Conservation (phyloP, 169 alveolate genomes). For the Eimeria acervulina region DNA sequence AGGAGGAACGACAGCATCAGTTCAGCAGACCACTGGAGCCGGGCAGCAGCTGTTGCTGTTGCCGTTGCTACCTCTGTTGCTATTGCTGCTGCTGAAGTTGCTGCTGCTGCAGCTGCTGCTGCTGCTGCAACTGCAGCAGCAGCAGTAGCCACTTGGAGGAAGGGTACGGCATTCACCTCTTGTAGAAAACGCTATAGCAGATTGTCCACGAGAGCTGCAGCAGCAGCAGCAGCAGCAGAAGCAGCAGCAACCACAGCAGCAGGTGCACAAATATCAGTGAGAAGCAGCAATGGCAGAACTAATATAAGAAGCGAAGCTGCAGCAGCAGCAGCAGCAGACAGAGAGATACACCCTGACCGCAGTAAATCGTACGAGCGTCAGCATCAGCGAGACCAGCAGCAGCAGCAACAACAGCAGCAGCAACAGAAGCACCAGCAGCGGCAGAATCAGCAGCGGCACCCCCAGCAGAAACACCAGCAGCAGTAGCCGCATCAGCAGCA, state of each 20-base stretch:
- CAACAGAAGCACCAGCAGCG: background rate
- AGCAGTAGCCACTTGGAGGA: background rate
- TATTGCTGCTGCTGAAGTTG: too few species aligned
- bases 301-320: background rate
- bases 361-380: too few species aligned
- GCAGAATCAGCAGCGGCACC: background rate
- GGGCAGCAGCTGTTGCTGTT: constrained; percentile 31
- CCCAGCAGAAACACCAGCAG: background rate
- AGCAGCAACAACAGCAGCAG: constrained; percentile 6
- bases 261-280: background rate
- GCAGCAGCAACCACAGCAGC: constrained; percentile 10
- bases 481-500: background rate
- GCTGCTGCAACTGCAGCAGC: background rate
- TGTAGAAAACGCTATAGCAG: background rate
- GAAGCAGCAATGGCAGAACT: background rate
- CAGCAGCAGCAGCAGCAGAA: constrained; percentile 46
- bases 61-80: background rate
- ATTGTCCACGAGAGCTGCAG: constrained; percentile 52
- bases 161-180: background rate
- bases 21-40: too few species aligned
- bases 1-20: too few species aligned
- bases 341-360: too few species aligned
- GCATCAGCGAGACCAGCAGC: too few species aligned
- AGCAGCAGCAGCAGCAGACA: background rate
- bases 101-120: too few species aligned